Evolutionary conservation across 1,284 basidiomycete species (phyloP).

Genomic region (Mycena citricolor): DNA sequence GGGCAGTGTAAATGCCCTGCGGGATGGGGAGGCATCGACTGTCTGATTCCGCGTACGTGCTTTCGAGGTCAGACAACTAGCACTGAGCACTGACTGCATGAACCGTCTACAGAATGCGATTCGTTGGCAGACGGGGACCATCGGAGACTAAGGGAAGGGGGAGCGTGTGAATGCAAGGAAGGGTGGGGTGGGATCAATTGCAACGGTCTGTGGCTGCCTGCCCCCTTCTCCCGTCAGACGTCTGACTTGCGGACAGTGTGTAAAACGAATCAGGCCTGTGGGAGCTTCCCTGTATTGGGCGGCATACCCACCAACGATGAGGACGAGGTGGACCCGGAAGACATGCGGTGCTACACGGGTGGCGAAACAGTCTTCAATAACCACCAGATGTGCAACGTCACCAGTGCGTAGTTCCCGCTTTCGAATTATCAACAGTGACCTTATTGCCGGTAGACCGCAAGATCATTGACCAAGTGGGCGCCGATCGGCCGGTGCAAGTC

Average conservation of each 20-base stretch:
- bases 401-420: conserved; percentile 60
- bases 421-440: conserved; percentile 5
- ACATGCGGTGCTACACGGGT: conserved; percentile 93
- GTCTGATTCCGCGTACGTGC: conserved; percentile 75
- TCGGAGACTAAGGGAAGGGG: conserved; percentile 76
- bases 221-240: neutral
- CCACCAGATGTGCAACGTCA: conserved; percentile 98
- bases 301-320: conserved; percentile 41
- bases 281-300: conserved; percentile 68
- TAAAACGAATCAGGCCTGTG: conserved; percentile 76
- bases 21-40: conserved; percentile 91
- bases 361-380: conserved; percentile 90
- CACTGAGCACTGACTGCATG: no score
- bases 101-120: conserved; percentile 91
- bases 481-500: conserved; percentile 87
- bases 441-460: conserved; percentile 34
- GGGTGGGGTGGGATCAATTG: conserved; percentile 97
- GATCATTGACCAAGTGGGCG: conserved; percentile 60
- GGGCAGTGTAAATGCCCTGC: conserved; percentile 90
- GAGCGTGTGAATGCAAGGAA: conserved; percentile 85
- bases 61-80: no score
- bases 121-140: conserved; percentile 88
- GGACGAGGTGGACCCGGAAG: conserved; percentile 47
- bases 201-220: conserved; percentile 68
- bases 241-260: conserved; percentile 68